Conservation (phyloP, 768 basidiomycete genomes). For the Boletus patriciae region DNA sequence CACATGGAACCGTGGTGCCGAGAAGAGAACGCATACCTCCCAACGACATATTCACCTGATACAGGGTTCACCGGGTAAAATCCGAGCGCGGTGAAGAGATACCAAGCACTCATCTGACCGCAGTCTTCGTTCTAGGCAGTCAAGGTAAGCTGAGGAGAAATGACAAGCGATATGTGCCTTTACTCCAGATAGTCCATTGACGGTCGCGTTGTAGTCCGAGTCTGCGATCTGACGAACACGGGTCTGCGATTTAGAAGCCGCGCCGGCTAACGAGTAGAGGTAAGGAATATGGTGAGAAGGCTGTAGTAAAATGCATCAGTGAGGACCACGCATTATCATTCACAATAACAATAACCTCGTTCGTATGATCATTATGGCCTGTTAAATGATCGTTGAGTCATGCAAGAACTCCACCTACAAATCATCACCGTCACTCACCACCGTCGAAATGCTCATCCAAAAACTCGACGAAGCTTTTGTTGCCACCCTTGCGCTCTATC, state of each 20-base stretch:
- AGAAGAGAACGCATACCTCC: slow-evolving; percentile 47
- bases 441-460: slow-evolving; percentile 58
- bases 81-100: slow-evolving; percentile 76
- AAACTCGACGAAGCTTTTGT: slow-evolving; percentile 60
- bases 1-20: background rate
- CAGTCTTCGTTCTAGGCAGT: slow-evolving; percentile 76
- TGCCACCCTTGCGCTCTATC: slow-evolving; percentile 64
- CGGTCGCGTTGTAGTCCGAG: slow-evolving; percentile 64
- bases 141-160: background rate
- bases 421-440: slow-evolving; percentile 31
- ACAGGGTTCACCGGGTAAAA: slow-evolving; percentile 87
- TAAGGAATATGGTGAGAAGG: slow-evolving; percentile 88
- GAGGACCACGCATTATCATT: background rate
- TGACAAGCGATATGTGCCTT: slow-evolving; percentile 13
- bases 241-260: slow-evolving; percentile 68
- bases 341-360: slow-evolving; percentile 47
- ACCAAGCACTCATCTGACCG: slow-evolving; percentile 91
- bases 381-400: slow-evolving; percentile 19
- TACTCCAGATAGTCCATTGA: slow-evolving; percentile 72
- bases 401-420: background rate
- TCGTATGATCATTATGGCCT: slow-evolving; percentile 81
- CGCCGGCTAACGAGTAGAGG: slow-evolving; percentile 70
- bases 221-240: slow-evolving; percentile 67
- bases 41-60: slow-evolving; percentile 72
- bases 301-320: slow-evolving; percentile 35